These are phyloP conservation scores for Xanthoconium separans DNA, from an alignment of 1,284 basidiomycete species.

Conservation along the genomic window DNA sequence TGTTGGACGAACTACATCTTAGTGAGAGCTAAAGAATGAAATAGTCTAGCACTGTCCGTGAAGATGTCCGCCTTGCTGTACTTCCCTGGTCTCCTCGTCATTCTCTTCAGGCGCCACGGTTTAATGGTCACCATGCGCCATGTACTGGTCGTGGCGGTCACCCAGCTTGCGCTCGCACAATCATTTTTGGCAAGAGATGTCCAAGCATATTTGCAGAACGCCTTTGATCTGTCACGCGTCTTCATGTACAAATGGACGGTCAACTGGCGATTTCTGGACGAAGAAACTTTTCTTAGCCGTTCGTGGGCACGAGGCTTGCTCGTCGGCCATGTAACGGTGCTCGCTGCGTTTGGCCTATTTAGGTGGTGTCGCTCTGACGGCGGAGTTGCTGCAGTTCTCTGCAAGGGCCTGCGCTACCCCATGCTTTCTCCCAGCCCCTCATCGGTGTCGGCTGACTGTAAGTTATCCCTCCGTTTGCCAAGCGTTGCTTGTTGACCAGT, in stretches of 20 bases:
- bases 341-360: conserved; percentile 70
- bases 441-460: conserved; percentile 60
- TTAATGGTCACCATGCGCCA: conserved; percentile 55
- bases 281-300: conserved; percentile 70
- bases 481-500: conserved; percentile 8
- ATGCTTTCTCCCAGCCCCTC: conserved; percentile 43
- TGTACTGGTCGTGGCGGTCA: conserved; percentile 49
- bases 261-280: conserved; percentile 90
- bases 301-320: conserved; percentile 67
- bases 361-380: conserved; percentile 74
- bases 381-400: conserved; percentile 55
- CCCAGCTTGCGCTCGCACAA: conserved; percentile 66
- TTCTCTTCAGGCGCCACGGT: conserved; percentile 76
- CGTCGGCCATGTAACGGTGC: conserved; percentile 57
- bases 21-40: conserved; percentile 10
- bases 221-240: conserved; percentile 87
- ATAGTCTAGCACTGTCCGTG: conserved; percentile 81
- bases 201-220: conserved; percentile 66
- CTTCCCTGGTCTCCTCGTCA: conserved; percentile 81
- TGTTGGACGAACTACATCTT: background rate
- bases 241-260: conserved; percentile 98
- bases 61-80: conserved; percentile 98
- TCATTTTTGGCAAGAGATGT: conserved; percentile 72
- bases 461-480: conserved; percentile 16
- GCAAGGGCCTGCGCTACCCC: conserved; percentile 56